Percentiles rank a stretch among this genome's conserved stretches.
Evolutionary conservation across 805 yeast genomes (phyloP).

Genomic region (Wickerhamiella bombiphila): DNA sequence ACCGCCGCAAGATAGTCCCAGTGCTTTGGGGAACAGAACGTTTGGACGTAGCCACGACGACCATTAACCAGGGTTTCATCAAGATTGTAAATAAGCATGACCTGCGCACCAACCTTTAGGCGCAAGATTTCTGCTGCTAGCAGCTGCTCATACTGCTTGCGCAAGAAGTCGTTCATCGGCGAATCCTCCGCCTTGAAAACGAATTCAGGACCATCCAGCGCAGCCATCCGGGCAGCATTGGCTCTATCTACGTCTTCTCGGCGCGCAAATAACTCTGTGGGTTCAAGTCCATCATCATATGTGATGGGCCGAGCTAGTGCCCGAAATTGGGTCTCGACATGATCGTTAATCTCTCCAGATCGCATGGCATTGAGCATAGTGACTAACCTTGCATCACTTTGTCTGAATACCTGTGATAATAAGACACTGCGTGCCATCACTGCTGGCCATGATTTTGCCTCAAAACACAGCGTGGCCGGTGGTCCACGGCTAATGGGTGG

Average conservation of each 20-base stretch:
- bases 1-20: slow-evolving; percentile 8
- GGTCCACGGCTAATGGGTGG: slow-evolving; percentile 59
- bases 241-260: slow-evolving; percentile 70
- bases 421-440: slow-evolving; percentile 49
- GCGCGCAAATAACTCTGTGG: slow-evolving; percentile 81
- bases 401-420: slow-evolving; percentile 72
- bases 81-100: slow-evolving; percentile 65
- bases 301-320: slow-evolving; percentile 35
- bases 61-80: slow-evolving; percentile 75
- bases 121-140: slow-evolving; percentile 55
- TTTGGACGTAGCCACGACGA: slow-evolving; percentile 58
- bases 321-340: slow-evolving; percentile 34
- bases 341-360: slow-evolving; percentile 44
- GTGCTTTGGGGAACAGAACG: slow-evolving; percentile 28
- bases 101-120: slow-evolving; percentile 78
- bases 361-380: slow-evolving; percentile 73
- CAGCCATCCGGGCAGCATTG: slow-evolving; percentile 38
- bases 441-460: slow-evolving; percentile 54
- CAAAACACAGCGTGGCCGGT: slow-evolving; percentile 48
- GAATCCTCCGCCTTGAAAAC: slow-evolving; percentile 35
- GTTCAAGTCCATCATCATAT: slow-evolving; percentile 66
- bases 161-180: slow-evolving; percentile 20
- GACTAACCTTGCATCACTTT: slow-evolving; percentile 57
- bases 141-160: slow-evolving; percentile 36
- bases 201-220: slow-evolving; percentile 34